Conservation (phyloP, 2,329 filamentous ascomycete species). For the Exophiala mesophila region DNA sequence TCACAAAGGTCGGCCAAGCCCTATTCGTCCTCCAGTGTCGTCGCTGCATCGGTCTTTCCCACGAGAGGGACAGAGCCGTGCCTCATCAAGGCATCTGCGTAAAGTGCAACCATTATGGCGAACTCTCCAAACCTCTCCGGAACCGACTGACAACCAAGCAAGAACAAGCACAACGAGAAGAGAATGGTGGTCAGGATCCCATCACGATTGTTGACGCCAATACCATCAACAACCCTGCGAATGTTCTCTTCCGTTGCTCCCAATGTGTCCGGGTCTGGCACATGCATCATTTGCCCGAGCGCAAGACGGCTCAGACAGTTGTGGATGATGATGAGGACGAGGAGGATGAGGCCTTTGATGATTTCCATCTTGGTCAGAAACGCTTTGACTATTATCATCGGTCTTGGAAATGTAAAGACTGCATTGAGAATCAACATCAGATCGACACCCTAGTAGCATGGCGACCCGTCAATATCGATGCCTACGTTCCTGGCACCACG, state of each 20-base stretch:
- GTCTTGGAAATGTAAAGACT: constrained; percentile 78
- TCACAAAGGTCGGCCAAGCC: constrained; percentile 73
- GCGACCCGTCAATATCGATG: constrained; percentile 63
- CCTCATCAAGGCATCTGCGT: constrained; percentile 70
- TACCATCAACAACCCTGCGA: constrained; percentile 68
- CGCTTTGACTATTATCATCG: constrained; percentile 67
- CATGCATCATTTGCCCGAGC: constrained; percentile 69
- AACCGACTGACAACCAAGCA: constrained; percentile 66
- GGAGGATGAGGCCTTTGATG: constrained; percentile 32
- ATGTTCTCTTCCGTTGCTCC: constrained; percentile 77
- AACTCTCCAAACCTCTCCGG: constrained; percentile 70
- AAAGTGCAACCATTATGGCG: constrained; percentile 60
- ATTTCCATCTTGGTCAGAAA: constrained; percentile 52
- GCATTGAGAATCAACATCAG: constrained; percentile 59
- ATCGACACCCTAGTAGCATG: constrained; percentile 80
- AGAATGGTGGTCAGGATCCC: constrained; percentile 76
- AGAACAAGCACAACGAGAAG: constrained; percentile 75
- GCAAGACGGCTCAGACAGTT: constrained; percentile 19
- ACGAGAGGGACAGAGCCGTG: constrained; percentile 63
- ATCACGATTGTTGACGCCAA: constrained; percentile 57
- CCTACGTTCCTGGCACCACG: constrained; percentile 49
- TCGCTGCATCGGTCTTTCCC: constrained; percentile 67
- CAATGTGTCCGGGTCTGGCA: constrained; percentile 77
- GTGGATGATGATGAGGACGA: constrained; percentile 33
- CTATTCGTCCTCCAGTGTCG: constrained; percentile 86